Evolutionary conservation across 2,329 filamentous ascomycete genomes (phyloP).

Genomic region (Laburnicola sp.): DNA sequence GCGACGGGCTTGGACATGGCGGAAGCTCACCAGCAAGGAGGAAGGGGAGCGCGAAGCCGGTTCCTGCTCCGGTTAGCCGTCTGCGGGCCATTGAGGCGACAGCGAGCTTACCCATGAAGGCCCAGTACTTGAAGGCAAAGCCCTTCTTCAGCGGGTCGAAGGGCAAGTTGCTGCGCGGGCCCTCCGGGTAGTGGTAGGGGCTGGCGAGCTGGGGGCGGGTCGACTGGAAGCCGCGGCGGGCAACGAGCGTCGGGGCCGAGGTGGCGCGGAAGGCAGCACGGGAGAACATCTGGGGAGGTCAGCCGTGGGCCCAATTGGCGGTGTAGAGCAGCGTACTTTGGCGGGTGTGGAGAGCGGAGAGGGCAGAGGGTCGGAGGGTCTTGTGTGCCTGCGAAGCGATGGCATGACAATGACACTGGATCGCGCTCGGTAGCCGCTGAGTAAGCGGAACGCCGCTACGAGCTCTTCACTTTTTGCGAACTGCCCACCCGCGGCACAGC

Average conservation of each 20-base stretch:
- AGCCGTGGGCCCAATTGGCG: slow-evolving; percentile 39
- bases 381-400: slow-evolving; percentile 10
- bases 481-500: not conserved
- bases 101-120: slow-evolving; percentile 66
- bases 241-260: slow-evolving; percentile 65
- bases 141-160: slow-evolving; percentile 93
- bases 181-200: slow-evolving; percentile 98
- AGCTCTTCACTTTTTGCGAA: not conserved
- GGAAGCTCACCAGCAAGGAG: slow-evolving; percentile 62
- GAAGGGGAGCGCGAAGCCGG: slow-evolving; percentile 63
- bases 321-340: slow-evolving; percentile 30
- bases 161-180: slow-evolving; percentile 89
- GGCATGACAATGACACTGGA: slow-evolving; percentile 10
- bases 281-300: slow-evolving; percentile 73
- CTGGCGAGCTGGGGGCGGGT: slow-evolving; percentile 83
- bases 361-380: slow-evolving; percentile 18
- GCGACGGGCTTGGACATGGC: not conserved
- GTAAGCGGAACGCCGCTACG: not conserved
- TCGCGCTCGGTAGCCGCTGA: slow-evolving; percentile 10
- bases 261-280: slow-evolving; percentile 64
- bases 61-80: slow-evolving; percentile 53
- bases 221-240: slow-evolving; percentile 92
- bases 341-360: slow-evolving; percentile 30
- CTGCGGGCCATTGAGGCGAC: slow-evolving; percentile 7
- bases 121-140: slow-evolving; percentile 84